Base-by-base conservation (phyloP, 257 asterid genomes). In the Petrea volubilis region DNA sequence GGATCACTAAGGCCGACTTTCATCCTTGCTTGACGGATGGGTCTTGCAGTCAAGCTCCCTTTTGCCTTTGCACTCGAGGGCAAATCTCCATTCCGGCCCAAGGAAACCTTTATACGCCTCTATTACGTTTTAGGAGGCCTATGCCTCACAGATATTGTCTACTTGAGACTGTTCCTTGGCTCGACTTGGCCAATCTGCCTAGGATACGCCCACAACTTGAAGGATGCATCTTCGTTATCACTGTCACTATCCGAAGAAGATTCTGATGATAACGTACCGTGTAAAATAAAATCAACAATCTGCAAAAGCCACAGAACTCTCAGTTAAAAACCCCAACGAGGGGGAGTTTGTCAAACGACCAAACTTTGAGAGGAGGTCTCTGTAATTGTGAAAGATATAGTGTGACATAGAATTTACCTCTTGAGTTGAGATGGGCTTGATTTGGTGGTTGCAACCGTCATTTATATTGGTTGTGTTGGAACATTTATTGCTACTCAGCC, bases 141-240 rank as follows among this genome's bases (percentile, higher is more conserved):
- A n/a, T n/a, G n/a, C n/a, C n/a, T n/a, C n/a, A n/a, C n/a, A n/a
- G n/a, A n/a, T n/a, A n/a, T n/a, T n/a, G n/a, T n/a, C n/a, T n/a
- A n/a, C n/a, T n/a, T n/a, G n/a, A n/a, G n/a, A n/a, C n/a, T n/a
- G n/a, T n/a, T n/a, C n/a, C n/a, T n/a, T n/a, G n/a, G n/a, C n/a
- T n/a, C n/a, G n/a, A n/a, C n/a, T 33, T 29, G 23, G 28, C 76
- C 44, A 24, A 61, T 23, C 59, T 75, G 78, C 73, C 50, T 71
- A 44, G 91, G 93, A 83, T 83, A 89, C 18, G 89, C 91, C 96
- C 96, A 88, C 41, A 88, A 72, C 84, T 77, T 82, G 57, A 60
- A 2, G 6, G 82, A 72, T 31, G 40, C 66, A 58, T 79, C 87
- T 28, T 88, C 93, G 11, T 75, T 23, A 68, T 89, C 96, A 63